Percentiles rank a stretch among this genome's conserved stretches.
phyloP scores from a whole-genome alignment of 1,284 basidiomycete genomes.

The Cystobasidiaceae sp. region DNA sequence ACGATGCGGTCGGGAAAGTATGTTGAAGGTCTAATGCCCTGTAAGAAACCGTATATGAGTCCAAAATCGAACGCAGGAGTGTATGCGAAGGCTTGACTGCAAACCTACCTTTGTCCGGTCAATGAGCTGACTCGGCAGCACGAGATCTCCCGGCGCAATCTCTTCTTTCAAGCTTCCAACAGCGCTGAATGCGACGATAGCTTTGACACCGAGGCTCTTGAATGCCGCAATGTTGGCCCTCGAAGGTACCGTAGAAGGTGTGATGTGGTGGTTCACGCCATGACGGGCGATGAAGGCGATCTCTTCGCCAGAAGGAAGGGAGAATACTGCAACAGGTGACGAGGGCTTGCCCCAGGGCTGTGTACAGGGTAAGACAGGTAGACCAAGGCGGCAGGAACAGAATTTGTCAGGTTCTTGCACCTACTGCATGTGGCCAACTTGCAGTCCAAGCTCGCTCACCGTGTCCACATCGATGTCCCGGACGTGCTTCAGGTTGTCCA shows the following conservation, averaged over 20 bases:
- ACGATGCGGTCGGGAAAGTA: slow-evolving; percentile 86
- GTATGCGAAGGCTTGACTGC: neutral
- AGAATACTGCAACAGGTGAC: slow-evolving; percentile 81
- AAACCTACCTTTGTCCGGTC: slow-evolving; percentile 69
- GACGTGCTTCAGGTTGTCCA: no score
- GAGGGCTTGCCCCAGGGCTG: slow-evolving; percentile 93
- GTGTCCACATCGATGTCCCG: no score
- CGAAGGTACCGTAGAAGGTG: slow-evolving; percentile 70
- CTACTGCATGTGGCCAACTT: no score
- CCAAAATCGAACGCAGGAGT: no score
- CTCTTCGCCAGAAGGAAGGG: slow-evolving; percentile 65
- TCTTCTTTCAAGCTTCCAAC: slow-evolving; percentile 95
- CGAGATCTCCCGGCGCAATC: slow-evolving; percentile 68
- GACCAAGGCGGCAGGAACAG: no score
- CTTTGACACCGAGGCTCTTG: slow-evolving; percentile 82
- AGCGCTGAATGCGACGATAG: slow-evolving; percentile 88
- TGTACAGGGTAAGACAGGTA: no score
- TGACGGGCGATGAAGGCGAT: slow-evolving; percentile 92
- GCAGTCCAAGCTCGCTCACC: no score
- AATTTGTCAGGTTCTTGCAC: no score
- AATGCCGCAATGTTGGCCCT: slow-evolving; percentile 94
- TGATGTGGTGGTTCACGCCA: slow-evolving; percentile 65
- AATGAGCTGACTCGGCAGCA: slow-evolving; percentile 87
- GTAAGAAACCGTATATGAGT: neutral
- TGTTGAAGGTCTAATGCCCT: slow-evolving; percentile 74